Evolutionary conservation across 1,139 yeast species (phyloP), one percentile per base, ranked within the genome.

Genomic region (Meyerozyma athensensis): DNA sequence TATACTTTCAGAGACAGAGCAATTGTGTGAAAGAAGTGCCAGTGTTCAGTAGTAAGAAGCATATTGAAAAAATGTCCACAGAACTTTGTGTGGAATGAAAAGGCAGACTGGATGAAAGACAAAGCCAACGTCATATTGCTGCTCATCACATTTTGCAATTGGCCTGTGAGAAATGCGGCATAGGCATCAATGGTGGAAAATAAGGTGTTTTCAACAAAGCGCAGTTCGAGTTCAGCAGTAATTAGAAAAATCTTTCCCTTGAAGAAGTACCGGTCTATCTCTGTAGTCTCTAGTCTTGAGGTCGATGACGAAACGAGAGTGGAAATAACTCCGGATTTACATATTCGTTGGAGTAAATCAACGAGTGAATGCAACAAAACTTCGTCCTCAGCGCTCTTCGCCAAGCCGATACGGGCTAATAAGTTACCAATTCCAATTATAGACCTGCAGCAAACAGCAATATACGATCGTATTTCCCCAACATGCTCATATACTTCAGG

Each of bases 241-340:
- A 31, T 33, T 34, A 26, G 1, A 21, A 19, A 37, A 7, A 30
- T 17, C 35, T 49, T 54, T 0, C 75, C 74, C 37, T 55, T 63
- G 44, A 62, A 68, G 5, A 70, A 13, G 7, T 68, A 46, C 39
- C 63, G 65, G 37, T 68, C 71, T 9, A 67, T 43, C 39, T 68
- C 74, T 36, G 54, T 59, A 6, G 46, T 33, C 34, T 60, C 59
- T 5, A 52, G 17, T 3, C 39, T 39, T 2, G 36, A 38, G 7
- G 20, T 20, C 17, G 41, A 17, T 4, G 14, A 16, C 6, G 14
- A 10, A 18, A 52, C 36, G 30, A 63, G 38, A 3, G 34, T 39
- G 4, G 26, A 4, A 5, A 57, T 43, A 19, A 65, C 43, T 3
- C 47, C 45, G 4, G 50, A 46, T 12, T 52, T 40, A 22, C 65